Base-by-base conservation (phyloP, 2,329 filamentous ascomycete species). In the Talaromyces sp. region DNA sequence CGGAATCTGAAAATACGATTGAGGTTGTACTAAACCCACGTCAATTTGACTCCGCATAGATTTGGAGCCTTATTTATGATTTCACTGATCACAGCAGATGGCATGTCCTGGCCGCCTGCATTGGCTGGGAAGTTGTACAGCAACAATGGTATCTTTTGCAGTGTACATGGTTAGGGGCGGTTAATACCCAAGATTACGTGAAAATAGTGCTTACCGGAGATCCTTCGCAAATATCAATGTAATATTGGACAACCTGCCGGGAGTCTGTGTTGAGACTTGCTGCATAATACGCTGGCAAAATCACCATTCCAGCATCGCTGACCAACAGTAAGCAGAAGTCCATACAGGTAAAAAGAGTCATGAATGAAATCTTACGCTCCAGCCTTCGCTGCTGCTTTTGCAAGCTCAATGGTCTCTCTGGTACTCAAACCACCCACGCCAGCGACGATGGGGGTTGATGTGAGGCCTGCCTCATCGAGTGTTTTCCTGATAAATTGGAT, bases 231-330 rank as follows among this genome's bases (percentile, higher is more conserved):
- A 72, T 70, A 60, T 72, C 70, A 27, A 69, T 34, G 45, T 70
- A 71, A 58, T 72, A 72, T 65, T 72, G 70, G 40, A 70, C 53
- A 3, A 72, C 67, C 59, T 72, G 70, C 3, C 67, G 65, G 7
- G 63, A n/a, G 40, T 72, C 69, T 17, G 69, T 59, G 27, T 66
- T 69, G 2, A 72, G 67, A 61, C 69, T 72, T 29, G 69, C 70
- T 7, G 70, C 70, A 56, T 72, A 72, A 66, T 72, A 72, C 19
- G 69, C 70, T 36, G 70, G 70, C 22, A 71, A 65, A 58, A 72
- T 72, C 1, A 72, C 70, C 63, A 72, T 70, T 15, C 70, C 70
- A 5, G 70, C 70, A 62, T 72, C 70, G 51, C 70, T 72, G 45
- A 4, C 36, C 22, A n/a, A 31, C 3, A 27, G 31, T 64, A 11